These are phyloP conservation scores for Heliamphora exappendiculata DNA, from an alignment of 148 eudicot genomes.

Conservation along the genomic window DNA sequence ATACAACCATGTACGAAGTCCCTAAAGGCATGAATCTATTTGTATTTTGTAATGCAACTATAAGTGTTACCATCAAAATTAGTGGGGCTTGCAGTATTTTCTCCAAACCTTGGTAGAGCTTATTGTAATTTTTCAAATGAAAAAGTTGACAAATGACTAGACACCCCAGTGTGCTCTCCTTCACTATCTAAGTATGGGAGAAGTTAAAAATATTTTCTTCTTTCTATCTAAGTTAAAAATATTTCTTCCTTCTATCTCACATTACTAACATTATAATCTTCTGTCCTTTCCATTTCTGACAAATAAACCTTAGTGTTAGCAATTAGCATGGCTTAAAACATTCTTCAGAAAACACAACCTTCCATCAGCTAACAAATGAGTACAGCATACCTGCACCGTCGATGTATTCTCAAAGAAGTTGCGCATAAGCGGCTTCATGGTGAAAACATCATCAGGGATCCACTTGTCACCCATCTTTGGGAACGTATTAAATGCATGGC, in stretches of 20 bases:
- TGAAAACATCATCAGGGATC: slow-evolving; percentile 90
- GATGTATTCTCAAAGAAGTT: slow-evolving; percentile 94
- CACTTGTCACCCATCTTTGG: slow-evolving; percentile 97
- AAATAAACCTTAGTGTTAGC: background rate
- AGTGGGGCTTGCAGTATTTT: too few relatives aligned
- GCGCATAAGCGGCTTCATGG: slow-evolving; percentile 78
- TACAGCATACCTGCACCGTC: slow-evolving; percentile 76
- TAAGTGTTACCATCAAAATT: too few relatives aligned
- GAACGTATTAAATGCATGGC: slow-evolving; percentile 88
- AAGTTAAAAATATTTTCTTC: background rate
- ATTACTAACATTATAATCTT: background rate
- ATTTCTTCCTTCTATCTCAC: background rate
- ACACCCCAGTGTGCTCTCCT: background rate
- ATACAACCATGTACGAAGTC: too few relatives aligned
- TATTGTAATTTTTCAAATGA: too few relatives aligned
- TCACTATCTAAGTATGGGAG: background rate
- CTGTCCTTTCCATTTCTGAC: background rate
- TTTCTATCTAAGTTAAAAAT: background rate
- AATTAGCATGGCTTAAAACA: background rate
- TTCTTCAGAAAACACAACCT: background rate
- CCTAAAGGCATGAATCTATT: too few relatives aligned
- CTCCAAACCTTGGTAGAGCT: too few relatives aligned
- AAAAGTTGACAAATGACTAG: background rate
- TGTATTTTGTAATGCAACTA: too few relatives aligned
- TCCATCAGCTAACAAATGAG: background rate